These are phyloP conservation scores for Saccharomycopsis crataegensis DNA, from an alignment of 1,139 yeast species.

Conservation along the genomic window DNA sequence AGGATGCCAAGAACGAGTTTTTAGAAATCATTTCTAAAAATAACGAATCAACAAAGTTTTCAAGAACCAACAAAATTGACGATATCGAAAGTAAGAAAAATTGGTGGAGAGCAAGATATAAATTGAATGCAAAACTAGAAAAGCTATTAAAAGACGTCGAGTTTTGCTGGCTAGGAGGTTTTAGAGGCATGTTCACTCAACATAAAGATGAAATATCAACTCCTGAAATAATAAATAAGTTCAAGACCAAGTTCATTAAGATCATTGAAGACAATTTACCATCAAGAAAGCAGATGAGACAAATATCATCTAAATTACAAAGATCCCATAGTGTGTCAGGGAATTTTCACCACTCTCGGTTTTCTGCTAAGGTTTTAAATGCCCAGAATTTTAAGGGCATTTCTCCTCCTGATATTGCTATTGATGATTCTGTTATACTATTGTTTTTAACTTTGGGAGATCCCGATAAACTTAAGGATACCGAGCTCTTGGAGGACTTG, in stretches of 20 bases:
- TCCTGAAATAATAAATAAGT: constrained; percentile 27
- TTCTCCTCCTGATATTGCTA: constrained; percentile 6
- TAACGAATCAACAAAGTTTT: constrained; percentile 44
- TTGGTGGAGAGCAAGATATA: constrained; percentile 76
- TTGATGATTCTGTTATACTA: constrained; percentile 45
- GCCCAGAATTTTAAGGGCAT: neutral
- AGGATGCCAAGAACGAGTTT: constrained; percentile 40
- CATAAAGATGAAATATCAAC: constrained; percentile 23
- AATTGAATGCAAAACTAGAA: constrained; percentile 50
- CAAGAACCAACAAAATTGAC: constrained; percentile 22
- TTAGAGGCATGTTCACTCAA: constrained; percentile 50
- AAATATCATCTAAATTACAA: neutral
- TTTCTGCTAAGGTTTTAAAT: neutral
- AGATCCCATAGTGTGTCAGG: neutral
- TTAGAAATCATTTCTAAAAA: constrained; percentile 49
- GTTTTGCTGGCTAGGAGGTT: constrained; percentile 75
- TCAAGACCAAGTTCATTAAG: constrained; percentile 35
- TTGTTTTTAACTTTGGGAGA: constrained; percentile 44
- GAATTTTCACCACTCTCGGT: neutral
- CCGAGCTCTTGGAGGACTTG: constrained; percentile 52
- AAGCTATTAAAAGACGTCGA: constrained; percentile 55
- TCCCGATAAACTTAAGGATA: constrained; percentile 29
- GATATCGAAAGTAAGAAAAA: constrained; percentile 45
- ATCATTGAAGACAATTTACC: constrained; percentile 30
- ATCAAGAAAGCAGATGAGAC: constrained; percentile 23